phyloP scores from a whole-genome alignment of 345 rosid genomes.

The Fremontodendron californicum region DNA sequence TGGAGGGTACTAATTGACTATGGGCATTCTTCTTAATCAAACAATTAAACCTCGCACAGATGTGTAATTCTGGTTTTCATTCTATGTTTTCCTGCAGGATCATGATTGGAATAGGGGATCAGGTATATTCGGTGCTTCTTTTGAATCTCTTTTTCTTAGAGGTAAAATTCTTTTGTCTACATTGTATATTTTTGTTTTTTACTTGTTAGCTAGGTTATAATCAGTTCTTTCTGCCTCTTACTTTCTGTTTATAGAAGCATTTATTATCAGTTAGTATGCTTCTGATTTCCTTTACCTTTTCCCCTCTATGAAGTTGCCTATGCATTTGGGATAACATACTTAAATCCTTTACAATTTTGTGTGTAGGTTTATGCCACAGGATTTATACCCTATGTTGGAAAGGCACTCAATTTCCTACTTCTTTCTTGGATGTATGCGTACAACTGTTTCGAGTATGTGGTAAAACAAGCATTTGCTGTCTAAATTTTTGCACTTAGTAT shows the following conservation, averaged over 20 bases:
- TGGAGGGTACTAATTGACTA: constrained; percentile 56
- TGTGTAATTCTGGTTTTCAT: background rate
- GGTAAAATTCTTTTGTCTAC: constrained; percentile 40
- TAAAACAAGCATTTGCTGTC: constrained; percentile 19
- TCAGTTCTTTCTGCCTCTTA: background rate
- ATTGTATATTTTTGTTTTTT: background rate
- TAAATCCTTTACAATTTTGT: constrained; percentile 13
- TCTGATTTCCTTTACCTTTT: constrained; percentile 4
- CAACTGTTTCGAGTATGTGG: constrained; percentile 87
- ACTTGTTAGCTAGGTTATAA: background rate
- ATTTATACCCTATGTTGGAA: constrained; percentile 74
- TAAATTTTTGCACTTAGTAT: constrained; percentile 3
- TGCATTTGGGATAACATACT: background rate
- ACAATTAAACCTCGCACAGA: background rate
- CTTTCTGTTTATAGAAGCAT: background rate
- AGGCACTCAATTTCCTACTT: constrained; percentile 69
- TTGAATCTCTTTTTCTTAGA: constrained; percentile 70
- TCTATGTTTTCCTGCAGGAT: constrained; percentile 45
- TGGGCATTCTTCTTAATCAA: constrained; percentile 8
- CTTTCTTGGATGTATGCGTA: constrained; percentile 99
- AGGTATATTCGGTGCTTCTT: constrained; percentile 77
- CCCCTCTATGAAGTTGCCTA: background rate
- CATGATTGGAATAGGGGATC: constrained; percentile 83
- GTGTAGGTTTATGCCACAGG: constrained; percentile 73
- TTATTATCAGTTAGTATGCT: background rate